A percentile compares a stretch with the other conserved stretches of the same genome.
Evolutionary conservation across 2,329 filamentous ascomycete species (phyloP).

Genomic region (Monilinia laxa): DNA sequence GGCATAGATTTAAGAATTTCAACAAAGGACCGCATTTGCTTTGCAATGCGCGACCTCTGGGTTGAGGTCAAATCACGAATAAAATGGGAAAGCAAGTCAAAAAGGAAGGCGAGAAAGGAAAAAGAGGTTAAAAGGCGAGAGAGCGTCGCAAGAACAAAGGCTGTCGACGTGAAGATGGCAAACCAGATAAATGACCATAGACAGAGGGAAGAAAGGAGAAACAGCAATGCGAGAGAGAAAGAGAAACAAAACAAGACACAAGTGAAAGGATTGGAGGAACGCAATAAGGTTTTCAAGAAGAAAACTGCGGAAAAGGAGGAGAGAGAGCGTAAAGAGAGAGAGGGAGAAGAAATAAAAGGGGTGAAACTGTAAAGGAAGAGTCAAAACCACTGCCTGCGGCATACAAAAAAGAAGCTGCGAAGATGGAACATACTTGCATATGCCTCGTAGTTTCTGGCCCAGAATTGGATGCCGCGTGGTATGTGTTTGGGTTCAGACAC

Average conservation of each 20-base stretch:
- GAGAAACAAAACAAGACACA: neutral
- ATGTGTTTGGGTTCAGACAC: neutral
- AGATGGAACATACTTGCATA: neutral
- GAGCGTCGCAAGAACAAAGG: constrained; percentile 3
- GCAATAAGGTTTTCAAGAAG: neutral
- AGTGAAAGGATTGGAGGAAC: constrained; percentile 7
- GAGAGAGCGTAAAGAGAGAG: neutral
- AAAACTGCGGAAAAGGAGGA: neutral
- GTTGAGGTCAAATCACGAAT: constrained; percentile 3
- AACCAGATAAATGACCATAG: neutral
- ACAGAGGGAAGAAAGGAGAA: constrained; percentile 12
- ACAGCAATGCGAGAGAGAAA: constrained; percentile 2
- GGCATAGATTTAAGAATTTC: neutral
- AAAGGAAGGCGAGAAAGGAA: neutral
- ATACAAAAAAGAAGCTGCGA: neutral
- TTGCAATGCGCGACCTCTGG: neutral
- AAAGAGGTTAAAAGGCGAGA: neutral
- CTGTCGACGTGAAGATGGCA: constrained; percentile 1
- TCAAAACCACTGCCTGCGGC: too few species aligned
- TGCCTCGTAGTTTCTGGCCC: neutral
- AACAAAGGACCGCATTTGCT: neutral
- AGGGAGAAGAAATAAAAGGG: neutral
- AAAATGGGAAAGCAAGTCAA: neutral
- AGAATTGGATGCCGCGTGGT: neutral
- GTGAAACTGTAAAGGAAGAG: neutral